phyloP scores from a whole-genome alignment of 1,284 basidiomycete genomes.

The Ceratorhiza oryzae-sativae region DNA sequence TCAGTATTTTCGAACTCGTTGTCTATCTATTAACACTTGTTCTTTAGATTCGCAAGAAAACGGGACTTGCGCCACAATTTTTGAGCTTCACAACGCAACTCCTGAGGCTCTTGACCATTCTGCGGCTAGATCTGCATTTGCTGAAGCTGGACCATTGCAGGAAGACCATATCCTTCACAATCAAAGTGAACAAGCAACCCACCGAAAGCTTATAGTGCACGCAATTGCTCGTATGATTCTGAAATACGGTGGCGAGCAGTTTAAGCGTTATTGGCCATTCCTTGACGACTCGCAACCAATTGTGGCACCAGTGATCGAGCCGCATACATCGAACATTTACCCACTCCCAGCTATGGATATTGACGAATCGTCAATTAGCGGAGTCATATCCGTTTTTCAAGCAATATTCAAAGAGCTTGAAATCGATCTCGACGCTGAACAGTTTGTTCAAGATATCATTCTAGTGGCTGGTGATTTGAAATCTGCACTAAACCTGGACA shows the following conservation, averaged over 20 bases:
- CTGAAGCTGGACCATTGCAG: background rate
- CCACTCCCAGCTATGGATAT: conserved; percentile 53
- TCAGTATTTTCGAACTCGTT: background rate
- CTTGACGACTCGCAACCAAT: conserved; percentile 45
- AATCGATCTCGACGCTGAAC: conserved; percentile 39
- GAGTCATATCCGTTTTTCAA: conserved; percentile 52
- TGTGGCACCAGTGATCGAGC: conserved; percentile 47
- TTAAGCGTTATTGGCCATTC: conserved; percentile 47
- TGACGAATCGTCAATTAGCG: conserved; percentile 52
- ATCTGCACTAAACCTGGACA: conserved; percentile 51
- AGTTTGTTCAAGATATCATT: conserved; percentile 43
- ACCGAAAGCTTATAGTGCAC: conserved; percentile 46
- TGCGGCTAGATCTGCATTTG: background rate
- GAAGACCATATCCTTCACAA: conserved; percentile 47
- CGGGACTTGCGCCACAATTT: conserved; percentile 6
- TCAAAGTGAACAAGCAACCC: conserved; percentile 41
- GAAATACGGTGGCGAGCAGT: conserved; percentile 47
- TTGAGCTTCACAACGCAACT: background rate
- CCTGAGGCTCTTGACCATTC: conserved; percentile 39
- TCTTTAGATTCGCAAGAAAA: conserved; percentile 10
- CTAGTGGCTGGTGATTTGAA: conserved; percentile 53
- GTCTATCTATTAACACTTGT: background rate
- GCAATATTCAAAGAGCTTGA: conserved; percentile 49
- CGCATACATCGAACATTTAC: conserved; percentile 50
- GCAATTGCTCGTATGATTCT: conserved; percentile 50